phyloP scores from a whole-genome alignment of 2,329 filamentous ascomycete species.

The Colletotrichum lini region DNA sequence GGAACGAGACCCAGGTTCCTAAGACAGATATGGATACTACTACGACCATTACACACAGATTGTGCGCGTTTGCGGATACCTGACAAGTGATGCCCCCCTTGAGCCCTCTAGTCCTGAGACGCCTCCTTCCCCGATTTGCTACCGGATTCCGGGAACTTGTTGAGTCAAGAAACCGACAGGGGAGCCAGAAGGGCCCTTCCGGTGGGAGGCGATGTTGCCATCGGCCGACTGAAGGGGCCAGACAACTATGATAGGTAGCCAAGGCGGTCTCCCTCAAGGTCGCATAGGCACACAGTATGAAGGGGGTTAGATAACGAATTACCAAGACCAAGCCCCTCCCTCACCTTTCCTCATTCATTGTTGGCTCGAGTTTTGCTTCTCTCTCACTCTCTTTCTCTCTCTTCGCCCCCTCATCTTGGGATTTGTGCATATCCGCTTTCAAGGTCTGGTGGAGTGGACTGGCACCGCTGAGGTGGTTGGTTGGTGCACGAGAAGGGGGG shows the following conservation, averaged over 20 bases:
- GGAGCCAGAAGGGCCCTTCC: neutral
- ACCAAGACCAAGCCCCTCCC: neutral
- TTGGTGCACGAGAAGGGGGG: constrained; percentile 32
- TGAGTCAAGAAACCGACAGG: constrained; percentile 10
- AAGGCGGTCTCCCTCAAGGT: no score
- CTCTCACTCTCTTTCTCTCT: no score
- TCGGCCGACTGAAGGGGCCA: neutral
- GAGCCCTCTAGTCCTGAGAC: neutral
- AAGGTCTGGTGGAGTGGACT: constrained; percentile 12
- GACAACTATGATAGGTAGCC: no score
- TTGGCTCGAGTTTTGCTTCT: neutral
- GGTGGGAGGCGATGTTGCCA: neutral
- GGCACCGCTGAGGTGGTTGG: constrained; percentile 5
- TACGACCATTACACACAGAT: neutral
- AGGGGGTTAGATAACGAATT: neutral
- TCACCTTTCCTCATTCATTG: neutral
- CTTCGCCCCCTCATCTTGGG: neutral
- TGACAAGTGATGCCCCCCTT: constrained; percentile 23
- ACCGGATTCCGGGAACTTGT: constrained; percentile 16
- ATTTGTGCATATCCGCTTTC: constrained; percentile 9
- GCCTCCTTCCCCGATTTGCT: constrained; percentile 40
- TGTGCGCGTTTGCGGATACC: constrained; percentile 1
- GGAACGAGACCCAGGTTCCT: neutral
- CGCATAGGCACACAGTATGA: no score
- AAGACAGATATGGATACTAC: neutral